Evolutionary conservation across 371 early-diverging fungal genomes (phyloP), one percentile per base, ranked within the genome.

Genomic region (Parasitella parasitica): DNA sequence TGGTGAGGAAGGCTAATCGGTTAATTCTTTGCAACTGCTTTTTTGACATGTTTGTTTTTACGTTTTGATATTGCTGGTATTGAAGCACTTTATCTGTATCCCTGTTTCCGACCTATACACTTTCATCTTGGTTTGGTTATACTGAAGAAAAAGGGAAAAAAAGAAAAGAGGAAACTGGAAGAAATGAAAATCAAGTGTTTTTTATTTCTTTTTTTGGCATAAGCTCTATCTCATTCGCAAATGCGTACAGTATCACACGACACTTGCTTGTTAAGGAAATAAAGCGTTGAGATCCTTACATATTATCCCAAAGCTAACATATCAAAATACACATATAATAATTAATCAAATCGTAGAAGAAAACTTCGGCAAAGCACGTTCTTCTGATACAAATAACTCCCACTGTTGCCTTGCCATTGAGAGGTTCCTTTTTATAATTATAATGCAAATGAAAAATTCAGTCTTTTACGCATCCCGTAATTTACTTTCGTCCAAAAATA

Each of bases 81-180:
- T 46, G 24, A 24, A 9, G 24, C 75, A 77, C 34, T 62, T 37
- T 4, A 86, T 76, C 54, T 71, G 73, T 68, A 77, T 78, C 60
- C 87, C 87, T 43, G 87, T 85, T 73, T 86, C 87, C 59, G 87
- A 84, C 64, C 86, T 73, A 55, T 84, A 86, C 66, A 86, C 66
- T 73, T 77, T 84, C 87, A 86, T 86, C 54, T 46, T 46, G 13
- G 8, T 5, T 46, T 41, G 20, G 0, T 24, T 24, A 16, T 32
- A 32, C 11, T 32, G 41, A 20, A 18, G 20, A 39, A 39, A 16
- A 39, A 39, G 6, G 16, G 39, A 43, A 12, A 8, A 20, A 20
- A 41, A 20, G 12, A 11, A 16, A 43, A 43, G 9, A 18, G 43
- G 6, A 20, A 43, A 43, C 11, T 11, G 3, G 3, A 39, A 8